Evolutionary conservation across 2,329 filamentous ascomycete genomes (phyloP).

Genomic region (Didymella pinodella): DNA sequence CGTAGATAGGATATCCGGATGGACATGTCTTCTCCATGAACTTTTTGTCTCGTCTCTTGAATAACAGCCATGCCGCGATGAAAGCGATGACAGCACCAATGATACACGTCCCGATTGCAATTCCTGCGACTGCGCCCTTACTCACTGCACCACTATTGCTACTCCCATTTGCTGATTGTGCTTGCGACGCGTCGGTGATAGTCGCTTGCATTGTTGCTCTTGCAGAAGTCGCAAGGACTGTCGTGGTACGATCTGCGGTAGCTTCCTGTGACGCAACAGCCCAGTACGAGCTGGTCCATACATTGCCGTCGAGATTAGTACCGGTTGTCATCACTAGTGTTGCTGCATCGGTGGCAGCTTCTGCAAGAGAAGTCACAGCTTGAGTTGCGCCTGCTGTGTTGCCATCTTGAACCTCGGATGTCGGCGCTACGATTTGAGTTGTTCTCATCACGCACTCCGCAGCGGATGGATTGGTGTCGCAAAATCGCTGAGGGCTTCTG

Average conservation of each 20-base stretch:
- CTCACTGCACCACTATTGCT: constrained; percentile 1
- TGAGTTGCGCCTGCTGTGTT: too few relatives aligned
- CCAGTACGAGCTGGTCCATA: too few relatives aligned
- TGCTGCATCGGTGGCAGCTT: too few relatives aligned
- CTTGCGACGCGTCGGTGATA: not conserved
- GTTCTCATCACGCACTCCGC: not conserved
- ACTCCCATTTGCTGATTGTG: not conserved
- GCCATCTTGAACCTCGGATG: too few relatives aligned
- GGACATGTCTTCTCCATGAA: constrained; percentile 13
- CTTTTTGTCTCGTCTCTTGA: constrained; percentile 36
- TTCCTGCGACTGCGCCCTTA: constrained; percentile 17
- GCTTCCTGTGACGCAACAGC: too few relatives aligned
- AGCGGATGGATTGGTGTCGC: not conserved
- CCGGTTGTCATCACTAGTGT: too few relatives aligned
- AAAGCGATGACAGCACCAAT: constrained; percentile 43
- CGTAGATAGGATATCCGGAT: constrained; percentile 25
- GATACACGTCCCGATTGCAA: constrained; percentile 24
- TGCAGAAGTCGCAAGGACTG: not conserved
- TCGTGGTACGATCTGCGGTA: not conserved
- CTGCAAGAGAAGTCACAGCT: too few relatives aligned
- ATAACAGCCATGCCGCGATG: constrained; percentile 38
- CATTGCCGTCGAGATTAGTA: too few relatives aligned
- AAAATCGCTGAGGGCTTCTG: constrained; percentile 3
- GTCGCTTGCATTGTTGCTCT: not conserved
- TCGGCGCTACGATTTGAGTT: too few relatives aligned